Base-by-base conservation (phyloP, 257 asterid genomes). In the Ilex asprella region DNA sequence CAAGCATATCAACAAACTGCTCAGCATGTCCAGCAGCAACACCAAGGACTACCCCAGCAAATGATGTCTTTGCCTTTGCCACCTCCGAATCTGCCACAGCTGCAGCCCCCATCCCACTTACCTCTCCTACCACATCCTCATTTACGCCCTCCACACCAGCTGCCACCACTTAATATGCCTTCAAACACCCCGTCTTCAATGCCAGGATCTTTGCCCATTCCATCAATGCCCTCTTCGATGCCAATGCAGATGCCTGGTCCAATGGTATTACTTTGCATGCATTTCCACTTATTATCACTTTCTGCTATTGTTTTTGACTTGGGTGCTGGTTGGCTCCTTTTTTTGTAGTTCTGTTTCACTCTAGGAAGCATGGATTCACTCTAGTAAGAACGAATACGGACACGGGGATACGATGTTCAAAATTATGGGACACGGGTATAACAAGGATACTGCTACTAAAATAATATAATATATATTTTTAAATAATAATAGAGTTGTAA, bases 1-100 rank as follows among this genome's bases (percentile, higher is more conserved):
- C 96, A 82, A 73, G 79, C 86, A 61, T 92, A 86, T 78, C 97
- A 92, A 68, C 97, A 86, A 67, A 80, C 83, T 73, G 32, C 80
- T 67, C 84, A 81, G 64, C 84, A 81, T 57, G 68, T 56, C 39
- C 89, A 76, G 52, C 97, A 87, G 57, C 94, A 81, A 12, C 54
- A 12, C 71, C 95, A 84, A 52, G 71, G 77, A 16, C 66, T 74
- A 51, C 82, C 77, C 63, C 93, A 77, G 67, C 89, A 84, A 60
- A 85, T 82, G 82, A 72, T 84, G 55, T 70, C 87, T 52, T 52
- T 74, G 79, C 85, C 88, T 12, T 55, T 81, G 80, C 89, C 81
- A 29, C 86, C 82, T 12, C 87, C 80, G 59, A 88, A 85, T 72
- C 56, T 88, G 88, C 61, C 85, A 62, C 88, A 78, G 61, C 21